A percentile compares a stretch with the other conserved stretches of the same genome.
phyloP scores from a whole-genome alignment of 1,139 yeast genomes.

The Yamadazyma triangularis region DNA sequence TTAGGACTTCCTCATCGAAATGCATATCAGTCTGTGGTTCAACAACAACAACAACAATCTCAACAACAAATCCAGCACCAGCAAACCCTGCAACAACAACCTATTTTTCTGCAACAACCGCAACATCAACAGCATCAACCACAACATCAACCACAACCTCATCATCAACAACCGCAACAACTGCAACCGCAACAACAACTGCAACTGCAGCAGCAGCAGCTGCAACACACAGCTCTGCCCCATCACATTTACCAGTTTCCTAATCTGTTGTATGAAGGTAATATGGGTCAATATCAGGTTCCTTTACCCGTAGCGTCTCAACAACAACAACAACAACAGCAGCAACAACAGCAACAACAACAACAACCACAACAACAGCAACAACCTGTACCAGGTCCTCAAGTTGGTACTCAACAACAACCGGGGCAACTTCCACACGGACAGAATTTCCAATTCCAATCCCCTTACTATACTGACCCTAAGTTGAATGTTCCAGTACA shows the following conservation, averaged over 20 bases:
- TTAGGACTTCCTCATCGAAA: too few relatives aligned
- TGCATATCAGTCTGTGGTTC: too few relatives aligned
- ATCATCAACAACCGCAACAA: constrained; percentile 10
- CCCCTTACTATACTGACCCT: not conserved
- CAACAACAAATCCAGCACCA: constrained; percentile 4
- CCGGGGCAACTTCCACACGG: constrained; percentile 1
- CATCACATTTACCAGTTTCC: not conserved
- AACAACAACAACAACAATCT: constrained; percentile 2
- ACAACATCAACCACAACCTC: constrained; percentile 12
- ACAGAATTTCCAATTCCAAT: not conserved
- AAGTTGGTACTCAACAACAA: constrained; percentile 1
- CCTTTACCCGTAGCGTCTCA: too few relatives aligned
- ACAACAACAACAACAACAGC: constrained; percentile 1
- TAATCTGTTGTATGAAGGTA: not conserved
- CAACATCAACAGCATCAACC: constrained; percentile 2
- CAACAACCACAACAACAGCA: constrained; percentile 12
- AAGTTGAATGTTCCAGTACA: not conserved
- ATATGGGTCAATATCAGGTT: not conserved
- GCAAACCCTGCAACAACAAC: constrained; percentile 3
- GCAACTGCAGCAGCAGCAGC: constrained; percentile 2
- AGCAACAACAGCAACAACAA: constrained; percentile 5
- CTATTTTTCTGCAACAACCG: too few relatives aligned
- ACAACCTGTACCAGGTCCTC: constrained; percentile 1
- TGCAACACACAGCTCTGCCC: not conserved
- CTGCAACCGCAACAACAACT: constrained; percentile 3